Evolutionary conservation across 1,284 basidiomycete genomes (phyloP), one percentile per base, ranked within the genome.

Genomic region (Schizopora paradoxa): DNA sequence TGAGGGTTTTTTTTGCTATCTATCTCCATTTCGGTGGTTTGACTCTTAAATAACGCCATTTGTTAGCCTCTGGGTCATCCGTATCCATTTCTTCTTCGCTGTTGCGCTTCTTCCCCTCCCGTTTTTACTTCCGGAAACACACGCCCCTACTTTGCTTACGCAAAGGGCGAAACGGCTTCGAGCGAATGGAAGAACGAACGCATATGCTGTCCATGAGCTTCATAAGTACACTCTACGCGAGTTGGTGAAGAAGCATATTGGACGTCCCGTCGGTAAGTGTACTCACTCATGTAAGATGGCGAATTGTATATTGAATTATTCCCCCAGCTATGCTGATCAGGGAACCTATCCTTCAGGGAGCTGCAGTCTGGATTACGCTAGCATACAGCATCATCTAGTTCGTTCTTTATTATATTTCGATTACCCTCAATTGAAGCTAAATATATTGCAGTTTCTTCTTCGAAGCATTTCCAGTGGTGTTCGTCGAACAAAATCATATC

Each of bases 361-460:
- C 58, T 5, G 55, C 60, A 0, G 22, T 59, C 13, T 61, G 58
- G 60, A 52, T 56, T 1, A 53, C 57, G 1, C 39, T 63, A 4
- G 51, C 56, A 5, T 61, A 63, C 33, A 56, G 59, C 13, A 63
- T 61, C 11, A 46, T 61, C 8, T 61, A 63, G 59, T 61, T 39
- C 38, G 60, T 49, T 6, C 11, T 29, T n/a, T 21, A 13, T 18
- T 8, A 18, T n/a, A 33, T 33, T 1, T 35, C 53, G 51, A 43
- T 32, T 16, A 26, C 34, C 29, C 1, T 41, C 38, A 18, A 37
- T n/a, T 16, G 19, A 11, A 25, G n/a, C 27, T 13, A 22, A 37
- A 3, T 18, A 3, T 2, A 21, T 25, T 8, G 10, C 31, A 53
- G 51, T 25, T 60, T 61, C 51, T 60, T 57, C 47, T 61, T 63